Evolutionary conservation across 164 flowering plant genomes (phyloP).

Genomic region (Vitis rupestris): DNA sequence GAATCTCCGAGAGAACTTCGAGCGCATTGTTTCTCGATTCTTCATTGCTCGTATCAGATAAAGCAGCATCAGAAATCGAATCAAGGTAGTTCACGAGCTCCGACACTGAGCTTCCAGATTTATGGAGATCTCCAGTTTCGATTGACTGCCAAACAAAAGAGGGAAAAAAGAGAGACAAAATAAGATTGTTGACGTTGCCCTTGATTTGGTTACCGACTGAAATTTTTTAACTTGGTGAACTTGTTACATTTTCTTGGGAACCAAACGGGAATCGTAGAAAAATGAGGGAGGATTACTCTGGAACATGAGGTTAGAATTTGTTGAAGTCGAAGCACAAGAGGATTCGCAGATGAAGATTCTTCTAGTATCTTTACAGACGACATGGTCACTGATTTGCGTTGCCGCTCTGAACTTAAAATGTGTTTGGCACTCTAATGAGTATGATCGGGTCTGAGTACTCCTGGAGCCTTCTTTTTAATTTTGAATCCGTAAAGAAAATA

Average conservation of each 20-base stretch:
- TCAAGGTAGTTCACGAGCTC: constrained; percentile 43
- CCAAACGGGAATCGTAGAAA: neutral
- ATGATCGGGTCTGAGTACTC: too few species aligned
- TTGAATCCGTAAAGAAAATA: too few species aligned
- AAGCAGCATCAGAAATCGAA: constrained; percentile 28
- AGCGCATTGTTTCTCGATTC: constrained; percentile 27
- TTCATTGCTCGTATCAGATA: constrained; percentile 23
- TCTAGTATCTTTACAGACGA: constrained; percentile 1
- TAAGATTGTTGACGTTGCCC: neutral
- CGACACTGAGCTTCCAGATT: constrained; percentile 23
- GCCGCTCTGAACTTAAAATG: too few species aligned
- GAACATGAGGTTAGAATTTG: constrained; percentile 32
- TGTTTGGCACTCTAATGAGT: too few species aligned
- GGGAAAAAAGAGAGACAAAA: too few species aligned
- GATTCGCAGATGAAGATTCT: constrained; percentile 11
- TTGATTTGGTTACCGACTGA: neutral
- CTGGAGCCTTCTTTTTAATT: too few species aligned
- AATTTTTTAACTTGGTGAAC: too few species aligned
- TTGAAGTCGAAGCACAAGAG: constrained; percentile 26
- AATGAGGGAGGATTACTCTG: constrained; percentile 23
- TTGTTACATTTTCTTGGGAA: neutral
- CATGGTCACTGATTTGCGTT: neutral
- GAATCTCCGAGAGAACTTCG: constrained; percentile 40
- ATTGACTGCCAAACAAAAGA: constrained; percentile 29
- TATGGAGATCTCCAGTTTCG: constrained; percentile 33